Evolutionary conservation across 2,329 filamentous ascomycete genomes (phyloP), one percentile per base, ranked within the genome.

Genomic region (Delphinella strobiligena): DNA sequence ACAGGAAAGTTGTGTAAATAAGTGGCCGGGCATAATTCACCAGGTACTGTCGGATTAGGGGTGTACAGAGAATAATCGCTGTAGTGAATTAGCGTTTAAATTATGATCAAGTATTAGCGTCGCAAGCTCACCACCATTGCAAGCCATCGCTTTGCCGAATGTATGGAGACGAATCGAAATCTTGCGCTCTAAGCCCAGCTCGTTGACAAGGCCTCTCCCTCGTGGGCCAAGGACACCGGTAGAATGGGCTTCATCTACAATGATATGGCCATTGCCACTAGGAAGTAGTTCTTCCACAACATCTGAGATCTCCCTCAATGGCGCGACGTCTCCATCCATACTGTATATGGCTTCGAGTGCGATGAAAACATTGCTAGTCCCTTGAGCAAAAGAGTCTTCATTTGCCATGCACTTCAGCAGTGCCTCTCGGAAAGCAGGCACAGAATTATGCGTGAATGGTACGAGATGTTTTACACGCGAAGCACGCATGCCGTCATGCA

Each of bases 281-380:
- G 78, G 74, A 0, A 86, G 58, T 0, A 71, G 50, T 1, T 61
- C 56, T 31, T 80, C 68, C 0, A 81, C 69, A 4, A 72, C 62
- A 0, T 66, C 56, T 1, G 81, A 67, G 14, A 88, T 72, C 4
- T 75, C 68, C 9, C 53, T 50, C 9, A 91, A 61, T 0, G 79
- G 80, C 0, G 74, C 74, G 14, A 84, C 61, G 48, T 88, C 82
- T 0, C 84, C 84, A 38, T 89, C 83, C 84, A 91, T 91, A 54
- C 81, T 87, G 56, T 91, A 47, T 0, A 86, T 64, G 0, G 71
- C 74, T 48, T 86, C 81, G 0, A 84, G 66, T 0, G 74, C 75
- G n/a, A 86, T 56, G 47, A 86, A 82, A 2, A 85, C 67, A 46
- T 74, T 78, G 0, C 53, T 53, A 1, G 52, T 42, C 0, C 72